Conservation (phyloP, 164 flowering plant genomes). For the Berberis vulgaris region DNA sequence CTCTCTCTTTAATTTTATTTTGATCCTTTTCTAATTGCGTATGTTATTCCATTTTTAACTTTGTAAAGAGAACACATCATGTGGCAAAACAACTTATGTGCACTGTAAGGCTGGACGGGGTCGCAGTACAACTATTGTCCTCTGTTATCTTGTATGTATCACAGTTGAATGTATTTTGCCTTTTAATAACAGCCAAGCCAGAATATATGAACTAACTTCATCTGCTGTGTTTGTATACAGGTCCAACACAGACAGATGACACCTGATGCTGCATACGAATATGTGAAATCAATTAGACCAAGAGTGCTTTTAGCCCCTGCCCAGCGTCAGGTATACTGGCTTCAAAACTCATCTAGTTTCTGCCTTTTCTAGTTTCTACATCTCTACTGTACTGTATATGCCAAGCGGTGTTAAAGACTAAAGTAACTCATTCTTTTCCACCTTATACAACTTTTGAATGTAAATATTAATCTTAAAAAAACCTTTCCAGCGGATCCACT, state of each 20-base stretch:
- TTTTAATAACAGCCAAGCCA: not conserved
- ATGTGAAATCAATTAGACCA: slow-evolving; percentile 66
- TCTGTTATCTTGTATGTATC: slow-evolving; percentile 72
- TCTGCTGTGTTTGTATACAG: slow-evolving; percentile 19
- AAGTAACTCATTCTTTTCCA: no score
- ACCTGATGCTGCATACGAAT: slow-evolving; percentile 55
- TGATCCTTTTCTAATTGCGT: not conserved
- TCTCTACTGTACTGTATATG: not conserved
- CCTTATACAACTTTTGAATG: no score
- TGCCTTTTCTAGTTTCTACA: not conserved
- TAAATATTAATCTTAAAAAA: no score
- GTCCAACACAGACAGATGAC: slow-evolving; percentile 76
- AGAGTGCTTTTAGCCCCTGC: slow-evolving; percentile 80
- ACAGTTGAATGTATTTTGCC: not conserved
- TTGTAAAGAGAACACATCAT: slow-evolving; percentile 36
- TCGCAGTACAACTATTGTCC: slow-evolving; percentile 85
- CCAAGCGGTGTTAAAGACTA: not conserved
- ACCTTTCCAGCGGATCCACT: no score
- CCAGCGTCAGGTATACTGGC: slow-evolving; percentile 64
- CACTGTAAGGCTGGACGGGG: slow-evolving; percentile 98
- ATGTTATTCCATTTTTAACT: not conserved
- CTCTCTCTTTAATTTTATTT: not conserved
- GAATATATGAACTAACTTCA: not conserved
- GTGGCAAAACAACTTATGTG: slow-evolving; percentile 65
- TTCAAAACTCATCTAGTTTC: not conserved